These are phyloP conservation scores for Passiflora organensis DNA, from an alignment of 345 rosid species.

Conservation along the genomic window DNA sequence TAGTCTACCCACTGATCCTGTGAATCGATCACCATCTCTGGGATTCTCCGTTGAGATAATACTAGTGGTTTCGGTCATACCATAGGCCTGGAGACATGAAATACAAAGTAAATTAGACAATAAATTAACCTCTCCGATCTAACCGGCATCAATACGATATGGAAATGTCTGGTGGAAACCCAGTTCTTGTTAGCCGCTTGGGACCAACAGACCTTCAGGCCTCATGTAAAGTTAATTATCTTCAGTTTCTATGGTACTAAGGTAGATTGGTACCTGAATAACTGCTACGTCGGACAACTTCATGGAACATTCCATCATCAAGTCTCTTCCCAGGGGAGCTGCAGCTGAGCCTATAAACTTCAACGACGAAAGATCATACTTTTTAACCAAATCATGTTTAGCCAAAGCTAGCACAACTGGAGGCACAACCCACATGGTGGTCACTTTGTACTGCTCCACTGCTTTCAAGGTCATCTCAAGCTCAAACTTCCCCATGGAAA, in stretches of 20 bases:
- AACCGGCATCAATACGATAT: too few species aligned
- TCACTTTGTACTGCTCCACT: not conserved
- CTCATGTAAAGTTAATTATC: too few species aligned
- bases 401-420: not conserved
- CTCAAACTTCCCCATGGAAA: not conserved
- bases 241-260: too few species aligned
- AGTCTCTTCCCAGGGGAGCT: not conserved
- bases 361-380: not conserved
- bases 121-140: too few species aligned
- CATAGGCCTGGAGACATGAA: conserved; percentile 72
- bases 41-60: conserved; percentile 54
- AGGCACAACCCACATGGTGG: not conserved
- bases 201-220: too few species aligned
- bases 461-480: not conserved
- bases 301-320: not conserved
- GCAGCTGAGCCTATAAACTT: not conserved
- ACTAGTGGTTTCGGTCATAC: conserved; percentile 85
- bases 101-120: conserved; percentile 3
- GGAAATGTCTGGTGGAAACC: too few species aligned
- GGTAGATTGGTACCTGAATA: not conserved
- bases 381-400: not conserved
- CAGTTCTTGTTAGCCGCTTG: too few species aligned
- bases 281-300: not conserved
- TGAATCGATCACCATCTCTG: conserved; percentile 31
- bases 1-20: conserved; percentile 70